phyloP scores from a whole-genome alignment of 2,329 filamentous ascomycete species.

The Phyllosticta citriasiana region DNA sequence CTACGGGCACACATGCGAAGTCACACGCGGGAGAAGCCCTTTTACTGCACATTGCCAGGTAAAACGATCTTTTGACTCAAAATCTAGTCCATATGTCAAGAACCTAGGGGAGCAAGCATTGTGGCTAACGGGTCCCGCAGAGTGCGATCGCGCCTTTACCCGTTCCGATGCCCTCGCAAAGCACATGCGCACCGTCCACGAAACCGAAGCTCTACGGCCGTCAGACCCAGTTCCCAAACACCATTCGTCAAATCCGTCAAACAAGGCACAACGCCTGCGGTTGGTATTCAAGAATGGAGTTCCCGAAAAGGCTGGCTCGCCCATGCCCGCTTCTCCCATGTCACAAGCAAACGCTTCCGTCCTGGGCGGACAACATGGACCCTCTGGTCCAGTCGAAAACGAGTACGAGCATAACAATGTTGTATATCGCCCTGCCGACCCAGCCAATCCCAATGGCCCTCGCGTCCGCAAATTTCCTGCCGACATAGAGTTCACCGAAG shows the following conservation, averaged over 20 bases:
- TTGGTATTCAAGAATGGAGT: slow-evolving; percentile 30
- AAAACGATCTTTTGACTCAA: slow-evolving; percentile 20
- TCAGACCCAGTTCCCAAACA: slow-evolving; percentile 62
- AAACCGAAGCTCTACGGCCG: slow-evolving; percentile 84
- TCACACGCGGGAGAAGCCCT: slow-evolving; percentile 95
- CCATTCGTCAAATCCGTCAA: slow-evolving; percentile 35
- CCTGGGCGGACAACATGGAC: slow-evolving; percentile 11
- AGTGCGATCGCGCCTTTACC: slow-evolving; percentile 95
- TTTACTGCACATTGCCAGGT: slow-evolving; percentile 94
- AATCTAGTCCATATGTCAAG: not conserved
- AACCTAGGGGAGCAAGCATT: not conserved
- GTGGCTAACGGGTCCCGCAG: slow-evolving; percentile 35
- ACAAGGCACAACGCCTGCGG: slow-evolving; percentile 36
- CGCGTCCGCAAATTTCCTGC: slow-evolving; percentile 43
- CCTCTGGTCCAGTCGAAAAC: slow-evolving; percentile 15
- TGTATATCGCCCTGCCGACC: slow-evolving; percentile 44
- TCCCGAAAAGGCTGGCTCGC: slow-evolving; percentile 24
- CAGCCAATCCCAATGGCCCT: slow-evolving; percentile 49
- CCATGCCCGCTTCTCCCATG: slow-evolving; percentile 24
- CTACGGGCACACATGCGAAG: slow-evolving; percentile 95
- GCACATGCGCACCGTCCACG: slow-evolving; percentile 97
- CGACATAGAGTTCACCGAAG: slow-evolving; percentile 51
- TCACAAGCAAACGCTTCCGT: slow-evolving; percentile 13
- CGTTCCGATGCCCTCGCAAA: slow-evolving; percentile 92
- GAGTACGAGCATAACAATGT: slow-evolving; percentile 46